Percentiles rank a stretch among this genome's conserved stretches.
These are phyloP conservation scores for Bretziella fagacearum DNA, from an alignment of 2,329 filamentous ascomycete species.

Conservation along the genomic window DNA sequence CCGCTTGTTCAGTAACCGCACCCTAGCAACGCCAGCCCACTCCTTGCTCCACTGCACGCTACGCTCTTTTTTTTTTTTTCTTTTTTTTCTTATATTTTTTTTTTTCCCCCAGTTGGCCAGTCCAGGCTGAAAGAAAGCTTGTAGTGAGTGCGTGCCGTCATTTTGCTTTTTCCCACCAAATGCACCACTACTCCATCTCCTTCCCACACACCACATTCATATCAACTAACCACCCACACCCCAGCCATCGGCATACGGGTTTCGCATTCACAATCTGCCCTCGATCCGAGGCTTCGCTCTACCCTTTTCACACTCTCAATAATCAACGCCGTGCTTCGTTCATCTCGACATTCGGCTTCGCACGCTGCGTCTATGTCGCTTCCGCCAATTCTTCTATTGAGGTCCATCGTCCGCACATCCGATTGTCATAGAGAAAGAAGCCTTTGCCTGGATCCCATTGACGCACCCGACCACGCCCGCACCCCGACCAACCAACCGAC, in stretches of 20 bases:
- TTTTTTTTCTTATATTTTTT: no score
- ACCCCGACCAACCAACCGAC: background rate
- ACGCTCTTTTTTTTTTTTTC: no score
- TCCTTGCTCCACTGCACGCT: no score
- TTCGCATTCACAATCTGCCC: no score
- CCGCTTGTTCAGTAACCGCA: no score
- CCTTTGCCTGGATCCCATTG: background rate
- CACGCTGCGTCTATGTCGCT: background rate
- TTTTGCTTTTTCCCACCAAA: no score
- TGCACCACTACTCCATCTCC: no score
- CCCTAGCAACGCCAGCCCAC: no score
- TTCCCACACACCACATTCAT: background rate
- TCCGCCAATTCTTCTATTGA: background rate
- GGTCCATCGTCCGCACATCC: background rate
- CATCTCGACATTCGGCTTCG: background rate
- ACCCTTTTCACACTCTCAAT: background rate
- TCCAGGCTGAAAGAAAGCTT: background rate
- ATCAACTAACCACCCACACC: background rate
- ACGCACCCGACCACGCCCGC: background rate
- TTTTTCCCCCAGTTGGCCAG: no score
- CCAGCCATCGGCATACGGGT: background rate
- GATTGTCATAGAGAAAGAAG: no score
- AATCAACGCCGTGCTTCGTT: background rate
- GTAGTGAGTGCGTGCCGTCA: conserved; percentile 1
- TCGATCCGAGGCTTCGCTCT: no score